Percentiles rank a stretch among this genome's conserved stretches.
Conservation (phyloP, 768 basidiomycete species). For the Tulasnella sp. region DNA sequence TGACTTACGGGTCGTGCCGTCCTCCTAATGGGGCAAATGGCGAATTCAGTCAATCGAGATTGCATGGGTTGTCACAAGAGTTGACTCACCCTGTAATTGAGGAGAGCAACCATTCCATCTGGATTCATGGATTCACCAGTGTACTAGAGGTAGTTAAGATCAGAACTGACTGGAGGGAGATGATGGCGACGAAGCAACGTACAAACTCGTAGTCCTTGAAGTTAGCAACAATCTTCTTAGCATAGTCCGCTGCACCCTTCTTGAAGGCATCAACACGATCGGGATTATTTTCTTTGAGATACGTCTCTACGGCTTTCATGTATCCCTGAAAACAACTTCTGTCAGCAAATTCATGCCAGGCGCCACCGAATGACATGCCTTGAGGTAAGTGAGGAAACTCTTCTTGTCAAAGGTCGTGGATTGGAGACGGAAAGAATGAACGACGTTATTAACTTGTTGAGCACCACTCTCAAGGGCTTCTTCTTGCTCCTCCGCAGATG, state of each 20-base stretch:
- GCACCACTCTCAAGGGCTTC: constrained; percentile 74
- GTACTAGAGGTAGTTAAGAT: constrained; percentile 11
- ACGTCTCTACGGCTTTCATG: constrained; percentile 79
- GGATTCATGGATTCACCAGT: constrained; percentile 49
- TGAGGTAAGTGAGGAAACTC: constrained; percentile 65
- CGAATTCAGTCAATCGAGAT: constrained; percentile 14
- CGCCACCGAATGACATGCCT: constrained; percentile 35
- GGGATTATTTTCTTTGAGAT: constrained; percentile 42
- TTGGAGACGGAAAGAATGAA: constrained; percentile 82
- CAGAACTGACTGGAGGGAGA: not conserved
- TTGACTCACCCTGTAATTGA: constrained; percentile 72
- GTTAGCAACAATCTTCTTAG: constrained; percentile 78
- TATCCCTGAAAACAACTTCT: constrained; percentile 43
- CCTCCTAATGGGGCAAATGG: constrained; percentile 35
- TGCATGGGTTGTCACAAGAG: not conserved
- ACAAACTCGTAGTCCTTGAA: constrained; percentile 95
- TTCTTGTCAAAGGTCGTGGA: constrained; percentile 81
- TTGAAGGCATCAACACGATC: constrained; percentile 65
- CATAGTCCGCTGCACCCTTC: constrained; percentile 58
- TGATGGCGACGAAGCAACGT: constrained; percentile 22
- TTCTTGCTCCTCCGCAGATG: constrained; percentile 75
- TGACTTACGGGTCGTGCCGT: constrained; percentile 66
- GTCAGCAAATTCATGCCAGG: not conserved
- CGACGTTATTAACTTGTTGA: constrained; percentile 74
- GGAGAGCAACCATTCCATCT: constrained; percentile 88